phyloP scores from a whole-genome alignment of 345 rosid genomes.

The Pelargonium nanum region DNA sequence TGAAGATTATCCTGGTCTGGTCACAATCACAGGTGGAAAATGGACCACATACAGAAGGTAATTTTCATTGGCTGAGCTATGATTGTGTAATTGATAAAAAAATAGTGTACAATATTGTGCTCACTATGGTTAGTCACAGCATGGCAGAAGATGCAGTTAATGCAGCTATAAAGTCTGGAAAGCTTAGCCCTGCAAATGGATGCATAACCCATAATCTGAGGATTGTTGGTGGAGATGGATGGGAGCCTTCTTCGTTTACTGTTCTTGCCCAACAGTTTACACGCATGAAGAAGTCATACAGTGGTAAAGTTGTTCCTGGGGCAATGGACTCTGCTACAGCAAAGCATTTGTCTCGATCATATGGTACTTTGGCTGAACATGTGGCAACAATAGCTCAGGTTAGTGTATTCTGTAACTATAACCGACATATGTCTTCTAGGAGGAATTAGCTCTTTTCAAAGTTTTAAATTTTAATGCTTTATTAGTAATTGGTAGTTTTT shows the following conservation, averaged over 20 bases:
- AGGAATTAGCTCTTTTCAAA: too few relatives aligned
- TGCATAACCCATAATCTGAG: slow-evolving; percentile 55
- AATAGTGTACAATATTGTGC: not conserved
- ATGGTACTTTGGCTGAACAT: slow-evolving; percentile 71
- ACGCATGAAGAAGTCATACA: slow-evolving; percentile 72
- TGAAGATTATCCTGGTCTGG: slow-evolving; percentile 87
- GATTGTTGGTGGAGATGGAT: slow-evolving; percentile 74
- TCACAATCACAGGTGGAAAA: slow-evolving; percentile 96
- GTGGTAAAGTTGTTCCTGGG: slow-evolving; percentile 77
- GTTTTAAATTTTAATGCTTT: not conserved
- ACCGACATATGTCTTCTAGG: too few relatives aligned
- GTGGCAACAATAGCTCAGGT: slow-evolving; percentile 94
- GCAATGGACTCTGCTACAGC: slow-evolving; percentile 81
- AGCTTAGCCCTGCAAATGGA: slow-evolving; percentile 51
- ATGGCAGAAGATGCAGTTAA: slow-evolving; percentile 99
- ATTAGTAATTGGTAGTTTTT: not conserved
- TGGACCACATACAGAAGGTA: slow-evolving; percentile 98
- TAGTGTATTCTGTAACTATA: slow-evolving; percentile 4
- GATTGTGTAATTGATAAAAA: not conserved
- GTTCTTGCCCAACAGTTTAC: slow-evolving; percentile 77
- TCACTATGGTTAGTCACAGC: slow-evolving; percentile 42
- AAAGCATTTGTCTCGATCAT: slow-evolving; percentile 88
- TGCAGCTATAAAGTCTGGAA: slow-evolving; percentile 76
- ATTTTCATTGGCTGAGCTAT: slow-evolving; percentile 4
- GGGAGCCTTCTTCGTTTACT: slow-evolving; percentile 83